Percentiles rank a stretch among this genome's conserved stretches.
Evolutionary conservation across 441 rosid genomes (phyloP).

Genomic region (Eutrema salsugineum): DNA sequence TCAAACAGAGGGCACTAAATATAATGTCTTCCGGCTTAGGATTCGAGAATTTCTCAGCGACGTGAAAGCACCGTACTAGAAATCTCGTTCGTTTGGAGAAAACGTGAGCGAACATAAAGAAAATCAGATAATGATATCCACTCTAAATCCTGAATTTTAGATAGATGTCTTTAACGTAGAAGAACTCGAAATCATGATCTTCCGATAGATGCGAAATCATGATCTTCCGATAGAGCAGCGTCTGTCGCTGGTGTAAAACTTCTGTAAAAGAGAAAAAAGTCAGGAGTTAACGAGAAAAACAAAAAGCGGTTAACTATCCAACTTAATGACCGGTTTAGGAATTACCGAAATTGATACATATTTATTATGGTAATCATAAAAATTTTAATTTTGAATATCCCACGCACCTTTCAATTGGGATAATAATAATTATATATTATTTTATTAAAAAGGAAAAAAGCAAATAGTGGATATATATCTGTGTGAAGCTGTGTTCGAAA

Average conservation of each 20-base stretch:
- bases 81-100: conserved; percentile 30
- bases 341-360: conserved; percentile 14
- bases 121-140: background rate
- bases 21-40: conserved; percentile 47
- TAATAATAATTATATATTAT: no score
- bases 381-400: background rate
- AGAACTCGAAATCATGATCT: background rate
- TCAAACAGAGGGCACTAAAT: conserved; percentile 50
- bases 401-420: no score
- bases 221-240: background rate
- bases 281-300: background rate
- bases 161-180: background rate
- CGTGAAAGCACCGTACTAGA: conserved; percentile 42
- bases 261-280: background rate
- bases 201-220: background rate
- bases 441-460: no score
- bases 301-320: background rate
- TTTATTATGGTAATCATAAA: background rate
- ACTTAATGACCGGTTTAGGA: background rate
- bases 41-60: conserved; percentile 37
- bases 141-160: background rate
- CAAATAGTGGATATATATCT: no score
- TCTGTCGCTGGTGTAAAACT: conserved; percentile 12
- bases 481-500: no score
- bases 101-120: conserved; percentile 20